Evolutionary conservation across 306 rosid species (phyloP).

Genomic region (Inga laurina): DNA sequence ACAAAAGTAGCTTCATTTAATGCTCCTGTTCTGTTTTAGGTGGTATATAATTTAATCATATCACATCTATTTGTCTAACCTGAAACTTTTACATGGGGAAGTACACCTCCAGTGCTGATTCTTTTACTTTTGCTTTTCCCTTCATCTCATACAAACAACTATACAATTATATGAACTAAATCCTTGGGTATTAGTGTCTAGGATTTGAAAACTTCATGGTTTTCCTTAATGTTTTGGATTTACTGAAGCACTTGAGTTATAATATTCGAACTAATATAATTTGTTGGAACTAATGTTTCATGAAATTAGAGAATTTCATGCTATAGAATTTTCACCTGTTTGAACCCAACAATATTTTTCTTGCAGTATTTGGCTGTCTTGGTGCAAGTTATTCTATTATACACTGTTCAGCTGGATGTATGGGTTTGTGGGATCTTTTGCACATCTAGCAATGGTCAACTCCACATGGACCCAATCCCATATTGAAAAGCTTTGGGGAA

Average conservation of each 20-base stretch:
- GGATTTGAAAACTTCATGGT: constrained; percentile 6
- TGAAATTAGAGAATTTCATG: constrained; percentile 26
- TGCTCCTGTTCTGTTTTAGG: constrained; percentile 1
- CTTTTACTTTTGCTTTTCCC: background rate
- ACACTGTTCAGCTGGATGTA: constrained; percentile 77
- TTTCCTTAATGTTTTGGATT: background rate
- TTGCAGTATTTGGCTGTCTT: constrained; percentile 82
- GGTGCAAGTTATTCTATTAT: constrained; percentile 76
- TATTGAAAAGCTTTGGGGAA: constrained; percentile 78
- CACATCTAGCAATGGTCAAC: constrained; percentile 97
- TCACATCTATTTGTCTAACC: background rate
- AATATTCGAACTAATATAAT: background rate
- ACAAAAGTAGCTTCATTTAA: background rate
- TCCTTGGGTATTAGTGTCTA: background rate
- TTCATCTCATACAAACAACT: background rate
- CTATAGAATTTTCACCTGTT: background rate
- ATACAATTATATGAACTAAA: background rate
- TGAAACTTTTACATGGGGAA: background rate
- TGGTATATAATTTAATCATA: background rate
- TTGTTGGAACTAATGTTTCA: background rate
- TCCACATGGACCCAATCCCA: constrained; percentile 95
- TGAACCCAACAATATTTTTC: constrained; percentile 34
- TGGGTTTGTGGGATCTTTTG: constrained; percentile 77
- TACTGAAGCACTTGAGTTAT: constrained; percentile 2
- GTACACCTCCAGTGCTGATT: constrained; percentile 9